Evolutionary conservation across 495 filamentous ascomycete genomes (phyloP).

Genomic region (Penicillium arizonense): DNA sequence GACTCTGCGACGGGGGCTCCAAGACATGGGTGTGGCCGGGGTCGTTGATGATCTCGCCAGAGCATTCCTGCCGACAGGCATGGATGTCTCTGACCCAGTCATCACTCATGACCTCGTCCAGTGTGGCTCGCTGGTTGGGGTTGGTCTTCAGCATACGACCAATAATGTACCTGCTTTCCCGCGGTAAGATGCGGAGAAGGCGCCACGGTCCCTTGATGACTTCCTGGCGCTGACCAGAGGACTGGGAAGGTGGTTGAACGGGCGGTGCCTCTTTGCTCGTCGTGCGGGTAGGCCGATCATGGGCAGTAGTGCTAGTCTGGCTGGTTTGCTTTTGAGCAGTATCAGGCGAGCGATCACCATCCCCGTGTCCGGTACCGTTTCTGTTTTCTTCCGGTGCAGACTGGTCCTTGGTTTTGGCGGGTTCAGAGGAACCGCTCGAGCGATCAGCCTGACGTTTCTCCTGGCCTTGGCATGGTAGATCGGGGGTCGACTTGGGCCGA

Average conservation of each 20-base stretch:
- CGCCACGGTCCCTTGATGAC: constrained; percentile 92
- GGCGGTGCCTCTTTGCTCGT: constrained; percentile 53
- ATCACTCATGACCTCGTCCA: constrained; percentile 82
- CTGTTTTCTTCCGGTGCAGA: constrained; percentile 17
- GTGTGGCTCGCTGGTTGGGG: constrained; percentile 76
- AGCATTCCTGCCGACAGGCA: constrained; percentile 60
- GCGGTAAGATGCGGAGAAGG: constrained; percentile 83
- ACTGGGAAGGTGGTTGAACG: constrained; percentile 27
- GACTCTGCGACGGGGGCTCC: constrained; percentile 52
- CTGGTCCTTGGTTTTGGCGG: constrained; percentile 10
- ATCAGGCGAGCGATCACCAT: constrained; percentile 17
- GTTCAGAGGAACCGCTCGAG: constrained; percentile 11
- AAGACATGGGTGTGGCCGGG: constrained; percentile 61
- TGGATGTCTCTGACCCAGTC: constrained; percentile 80
- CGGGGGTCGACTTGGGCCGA: constrained; percentile 37
- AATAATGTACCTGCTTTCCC: constrained; percentile 87
- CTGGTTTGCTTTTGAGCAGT: constrained; percentile 26
- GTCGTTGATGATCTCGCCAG: constrained; percentile 52
- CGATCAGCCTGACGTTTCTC: constrained; percentile 20
- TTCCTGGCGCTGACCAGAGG: constrained; percentile 54
- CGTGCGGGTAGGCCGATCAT: constrained; percentile 31
- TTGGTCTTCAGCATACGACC: constrained; percentile 90
- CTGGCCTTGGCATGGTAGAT: constrained; percentile 28
- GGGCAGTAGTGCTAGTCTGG: constrained; percentile 19
- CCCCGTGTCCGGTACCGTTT: constrained; percentile 12